Conservation (phyloP, 257 asterid species). For the Dorcoceras hygrometricum region DNA sequence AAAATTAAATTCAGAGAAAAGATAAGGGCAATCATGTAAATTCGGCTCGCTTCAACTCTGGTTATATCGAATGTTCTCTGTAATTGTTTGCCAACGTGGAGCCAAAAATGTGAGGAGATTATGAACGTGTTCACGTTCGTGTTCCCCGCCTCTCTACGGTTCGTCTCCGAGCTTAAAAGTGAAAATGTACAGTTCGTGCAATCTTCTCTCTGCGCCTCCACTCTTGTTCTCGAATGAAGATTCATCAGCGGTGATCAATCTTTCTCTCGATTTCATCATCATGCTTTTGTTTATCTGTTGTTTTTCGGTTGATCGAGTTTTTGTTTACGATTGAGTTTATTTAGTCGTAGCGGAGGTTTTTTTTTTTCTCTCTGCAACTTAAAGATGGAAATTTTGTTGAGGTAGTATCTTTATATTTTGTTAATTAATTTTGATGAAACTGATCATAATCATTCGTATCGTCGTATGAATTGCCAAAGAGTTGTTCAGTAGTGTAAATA, state of each 20-base stretch:
- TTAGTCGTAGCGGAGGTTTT: neutral
- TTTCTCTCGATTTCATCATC: neutral
- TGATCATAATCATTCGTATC: too few species aligned
- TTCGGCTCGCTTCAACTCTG: neutral
- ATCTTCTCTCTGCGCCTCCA: slow-evolving; percentile 27
- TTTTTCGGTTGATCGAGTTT: too few species aligned
- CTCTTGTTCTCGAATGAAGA: slow-evolving; percentile 20
- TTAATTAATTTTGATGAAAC: too few species aligned
- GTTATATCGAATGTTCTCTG: neutral
- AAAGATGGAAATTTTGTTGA: neutral
- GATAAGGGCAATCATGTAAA: neutral
- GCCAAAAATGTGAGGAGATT: neutral
- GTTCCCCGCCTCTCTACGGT: slow-evolving; percentile 19
- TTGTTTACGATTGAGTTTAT: neutral
- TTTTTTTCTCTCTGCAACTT: too few species aligned
- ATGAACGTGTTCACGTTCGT: slow-evolving; percentile 17
- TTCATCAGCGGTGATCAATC: slow-evolving; percentile 26
- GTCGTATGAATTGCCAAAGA: too few species aligned
- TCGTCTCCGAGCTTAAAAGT: neutral
- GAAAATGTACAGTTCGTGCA: slow-evolving; percentile 43
- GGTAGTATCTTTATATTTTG: neutral
- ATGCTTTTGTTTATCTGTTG: too few species aligned
- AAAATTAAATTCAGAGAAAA: too few species aligned
- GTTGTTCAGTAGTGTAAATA: neutral
- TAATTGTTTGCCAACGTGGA: neutral